Percentiles rank a stretch among this genome's conserved stretches.
Evolutionary conservation across 352 stramenopile genomes (phyloP).

Genomic region (Phytopythium aichiense): DNA sequence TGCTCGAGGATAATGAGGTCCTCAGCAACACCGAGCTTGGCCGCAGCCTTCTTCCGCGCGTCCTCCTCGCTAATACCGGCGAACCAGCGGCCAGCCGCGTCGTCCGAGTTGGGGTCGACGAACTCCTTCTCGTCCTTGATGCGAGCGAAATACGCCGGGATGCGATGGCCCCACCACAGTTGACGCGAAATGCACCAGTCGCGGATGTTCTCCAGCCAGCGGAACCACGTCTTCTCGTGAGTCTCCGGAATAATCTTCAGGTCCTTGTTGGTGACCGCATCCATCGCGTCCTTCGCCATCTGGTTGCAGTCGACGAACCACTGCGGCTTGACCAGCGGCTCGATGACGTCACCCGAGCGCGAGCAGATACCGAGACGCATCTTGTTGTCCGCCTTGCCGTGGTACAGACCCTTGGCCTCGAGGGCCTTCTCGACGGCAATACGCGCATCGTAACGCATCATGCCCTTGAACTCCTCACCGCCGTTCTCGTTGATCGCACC

Average conservation of each 20-base stretch:
- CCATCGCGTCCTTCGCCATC: constrained; percentile 85
- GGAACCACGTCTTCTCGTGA: constrained; percentile 96
- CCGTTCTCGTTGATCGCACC: constrained; percentile 96
- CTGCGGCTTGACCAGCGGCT: constrained; percentile 99
- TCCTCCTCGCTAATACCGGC: constrained; percentile 82
- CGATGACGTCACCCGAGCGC: constrained; percentile 98
- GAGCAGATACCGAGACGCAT: constrained; percentile 98
- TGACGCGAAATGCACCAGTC: constrained; percentile 99
- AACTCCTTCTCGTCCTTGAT: constrained; percentile 70
- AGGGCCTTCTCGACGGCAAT: constrained; percentile 89
- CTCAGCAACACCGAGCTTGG: constrained; percentile 52
- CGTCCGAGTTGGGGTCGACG: constrained; percentile 69
- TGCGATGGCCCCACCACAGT: constrained; percentile 99
- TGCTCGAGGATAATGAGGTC: constrained; percentile 89
- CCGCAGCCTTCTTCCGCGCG: constrained; percentile 81
- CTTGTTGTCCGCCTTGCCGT: constrained; percentile 97
- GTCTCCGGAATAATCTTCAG: constrained; percentile 74
- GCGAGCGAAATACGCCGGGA: constrained; percentile 97
- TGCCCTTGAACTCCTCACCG: constrained; percentile 73
- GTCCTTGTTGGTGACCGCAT: constrained; percentile 77
- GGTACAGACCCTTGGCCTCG: constrained; percentile 91
- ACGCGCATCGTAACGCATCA: constrained; percentile 91
- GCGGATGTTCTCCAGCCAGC: constrained; percentile 98
- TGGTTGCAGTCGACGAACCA: constrained; percentile 93
- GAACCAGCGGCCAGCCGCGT: constrained; percentile 63